Base-by-base conservation (phyloP, 2,329 filamentous ascomycete genomes). In the Gaeumannomyces sp. region DNA sequence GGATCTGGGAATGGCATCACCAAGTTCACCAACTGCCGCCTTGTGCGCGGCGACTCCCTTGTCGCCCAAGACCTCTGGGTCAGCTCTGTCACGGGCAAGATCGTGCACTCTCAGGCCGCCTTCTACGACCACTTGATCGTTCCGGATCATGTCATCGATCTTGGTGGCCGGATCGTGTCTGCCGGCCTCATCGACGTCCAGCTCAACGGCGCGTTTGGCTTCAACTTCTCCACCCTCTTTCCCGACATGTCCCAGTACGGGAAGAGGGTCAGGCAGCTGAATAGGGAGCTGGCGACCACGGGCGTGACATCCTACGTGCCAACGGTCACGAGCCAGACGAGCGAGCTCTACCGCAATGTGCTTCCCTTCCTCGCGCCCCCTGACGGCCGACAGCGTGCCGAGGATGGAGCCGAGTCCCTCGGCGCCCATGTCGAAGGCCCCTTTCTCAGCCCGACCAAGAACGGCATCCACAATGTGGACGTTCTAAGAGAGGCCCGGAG, bases 391-490 rank as follows among this genome's bases (percentile, higher is more conserved):
- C 85, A 90, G 67, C 75, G 83, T 63, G 79, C 91, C 45, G 76
- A 80, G 57, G 85, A 91, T 68, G 93, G 93, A 60, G 88, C 92
- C 61, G 93, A 97, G 77, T 95, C 91, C 0, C 84, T 97, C 19
- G 93, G 93, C 35, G 93, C 93, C 3, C 93, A 97, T 73, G 90
- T 91, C 73, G 93, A 97, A 80, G 93, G 93, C 0, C 93, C 93
- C 0, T 97, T 97, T 77, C 82, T 97, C 64, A 91, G 81, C 71
- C 88, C 90, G 0, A 85, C 86, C 60, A 94, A 94, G 74, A 96
- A 96, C 72, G 93, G 93, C 62, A 89, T 96, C 53, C 93, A 97
- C 80, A 91, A 90, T 72, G 79, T 83, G 25, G 84, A 88, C 65
- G 89, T 95, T 22, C 82, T 97, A 59, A 85, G 82, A 57, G 78